Base-by-base conservation (phyloP, 179 eudicot species). In the Beta lomatogona region DNA sequence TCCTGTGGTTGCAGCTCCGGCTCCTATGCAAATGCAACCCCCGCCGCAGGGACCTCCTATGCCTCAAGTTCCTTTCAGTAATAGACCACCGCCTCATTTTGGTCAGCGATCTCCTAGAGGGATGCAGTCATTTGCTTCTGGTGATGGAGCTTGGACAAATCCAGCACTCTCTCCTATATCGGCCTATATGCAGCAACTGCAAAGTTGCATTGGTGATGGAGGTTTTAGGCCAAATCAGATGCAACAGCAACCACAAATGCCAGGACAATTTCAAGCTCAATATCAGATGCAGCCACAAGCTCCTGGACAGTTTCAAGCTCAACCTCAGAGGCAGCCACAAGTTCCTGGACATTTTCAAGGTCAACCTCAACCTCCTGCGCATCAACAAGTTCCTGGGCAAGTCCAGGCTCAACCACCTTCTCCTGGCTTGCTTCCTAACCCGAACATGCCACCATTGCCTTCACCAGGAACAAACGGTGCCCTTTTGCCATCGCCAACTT, bases 111-210 rank as follows among this genome's bases (percentile, higher is more conserved):
- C 89, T 9, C 87, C 90, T 0, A 55, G 86, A 63, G 84, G 85
- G 72, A 59, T 83, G 76, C 85, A 84, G 16, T 91, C 90, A 8
- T 80, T 76, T 13, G 80, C 72, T 69, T 88, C 83, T 50, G 83
- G 81, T 60, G 89, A 87, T 80, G 78, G 54, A 46, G 81, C 55
- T 69, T 92, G 92, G 91, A 8, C 82, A 16, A 90, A 86, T 81
- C 88, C 93, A 0, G 91, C 94, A 5, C 85, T 92, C 75, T 95
- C 99, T 74, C 99, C 99, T 50, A 87, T 93, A 19, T 93, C 99
- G 4, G 94, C 91, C 5, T 93, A 91, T 83, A 90, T 95, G 99
- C 94, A 91, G 10, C 96, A 95, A 77, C 90, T 95, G 87, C 95
- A 93, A 55, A 89, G 83, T 82, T 93, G 93, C 46, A 85, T 95